Evolutionary conservation across 73 alveolate genomes (phyloP).

Genomic region (Stentor roeselii): DNA sequence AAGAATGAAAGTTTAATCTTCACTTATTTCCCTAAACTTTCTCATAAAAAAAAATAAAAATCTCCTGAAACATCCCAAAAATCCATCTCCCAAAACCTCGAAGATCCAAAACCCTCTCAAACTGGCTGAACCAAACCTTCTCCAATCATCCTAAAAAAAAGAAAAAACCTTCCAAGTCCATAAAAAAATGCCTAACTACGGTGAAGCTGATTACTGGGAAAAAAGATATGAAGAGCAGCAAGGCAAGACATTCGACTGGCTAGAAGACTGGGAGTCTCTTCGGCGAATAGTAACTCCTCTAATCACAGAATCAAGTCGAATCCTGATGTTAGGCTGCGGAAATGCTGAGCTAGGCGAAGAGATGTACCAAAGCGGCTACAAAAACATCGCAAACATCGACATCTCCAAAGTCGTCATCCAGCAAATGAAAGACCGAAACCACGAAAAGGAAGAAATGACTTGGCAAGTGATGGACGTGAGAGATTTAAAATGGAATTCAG

Average conservation of each 20-base stretch:
- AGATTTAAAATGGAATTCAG: slow-evolving; percentile 59
- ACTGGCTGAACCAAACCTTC: not conserved
- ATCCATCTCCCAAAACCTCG: too few species aligned
- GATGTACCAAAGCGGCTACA: slow-evolving; percentile 93
- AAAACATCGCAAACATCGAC: slow-evolving; percentile 82
- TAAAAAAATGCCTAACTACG: slow-evolving; percentile 89
- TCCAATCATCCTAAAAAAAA: not conserved
- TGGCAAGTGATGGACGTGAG: slow-evolving; percentile 80
- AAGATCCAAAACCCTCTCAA: not conserved
- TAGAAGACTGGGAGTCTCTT: slow-evolving; percentile 75
- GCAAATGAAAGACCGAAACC: slow-evolving; percentile 85
- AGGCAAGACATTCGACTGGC: slow-evolving; percentile 89
- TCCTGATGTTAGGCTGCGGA: slow-evolving; percentile 93
- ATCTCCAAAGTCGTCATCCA: slow-evolving; percentile 81
- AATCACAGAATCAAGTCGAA: slow-evolving; percentile 50
- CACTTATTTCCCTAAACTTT: too few species aligned
- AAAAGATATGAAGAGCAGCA: slow-evolving; percentile 60
- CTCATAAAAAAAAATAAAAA: too few species aligned
- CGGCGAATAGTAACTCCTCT: slow-evolving; percentile 58
- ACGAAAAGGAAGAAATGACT: slow-evolving; percentile 56
- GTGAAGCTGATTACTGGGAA: slow-evolving; percentile 88
- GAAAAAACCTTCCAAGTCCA: not conserved
- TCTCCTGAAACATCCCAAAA: too few species aligned
- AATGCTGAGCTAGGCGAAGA: slow-evolving; percentile 91
- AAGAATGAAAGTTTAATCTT: too few species aligned